Percentiles rank a stretch among this genome's conserved stretches.
These are phyloP conservation scores for Lenwebbia sp. DNA, from an alignment of 345 rosid species.

Conservation along the genomic window DNA sequence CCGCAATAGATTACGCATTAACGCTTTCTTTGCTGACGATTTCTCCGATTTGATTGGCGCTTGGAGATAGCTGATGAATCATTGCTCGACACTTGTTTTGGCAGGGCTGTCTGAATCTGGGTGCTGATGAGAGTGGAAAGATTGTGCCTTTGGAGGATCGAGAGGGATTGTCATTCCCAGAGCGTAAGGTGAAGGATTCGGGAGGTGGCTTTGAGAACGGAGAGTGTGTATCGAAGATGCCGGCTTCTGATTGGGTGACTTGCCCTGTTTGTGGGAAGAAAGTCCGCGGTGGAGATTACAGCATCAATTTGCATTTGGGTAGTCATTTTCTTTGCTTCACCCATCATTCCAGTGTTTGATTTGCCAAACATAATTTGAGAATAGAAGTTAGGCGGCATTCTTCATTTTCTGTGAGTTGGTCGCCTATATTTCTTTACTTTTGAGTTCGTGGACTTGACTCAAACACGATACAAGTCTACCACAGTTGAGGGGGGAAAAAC, in stretches of 20 bases:
- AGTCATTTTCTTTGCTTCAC: neutral
- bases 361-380: neutral
- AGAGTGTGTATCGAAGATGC: neutral
- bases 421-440: neutral
- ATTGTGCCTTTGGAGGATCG: neutral
- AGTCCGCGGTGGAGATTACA: conserved; percentile 27
- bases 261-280: conserved; percentile 42
- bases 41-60: neutral
- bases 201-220: neutral
- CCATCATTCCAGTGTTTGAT: neutral
- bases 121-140: conserved; percentile 1
- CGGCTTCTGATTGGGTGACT: conserved; percentile 13
- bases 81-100: neutral
- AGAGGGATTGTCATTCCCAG: neutral
- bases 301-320: conserved; percentile 64
- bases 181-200: neutral
- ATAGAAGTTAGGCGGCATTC: neutral
- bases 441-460: neutral
- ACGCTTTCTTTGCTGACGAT: neutral
- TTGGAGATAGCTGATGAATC: neutral
- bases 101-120: conserved; percentile 33
- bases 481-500: neutral
- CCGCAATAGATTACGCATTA: neutral
- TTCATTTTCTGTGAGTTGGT: neutral
- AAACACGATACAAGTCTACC: neutral